These are phyloP conservation scores for Cryphonectria japonica DNA, from an alignment of 2,329 filamentous ascomycete genomes.

Conservation along the genomic window DNA sequence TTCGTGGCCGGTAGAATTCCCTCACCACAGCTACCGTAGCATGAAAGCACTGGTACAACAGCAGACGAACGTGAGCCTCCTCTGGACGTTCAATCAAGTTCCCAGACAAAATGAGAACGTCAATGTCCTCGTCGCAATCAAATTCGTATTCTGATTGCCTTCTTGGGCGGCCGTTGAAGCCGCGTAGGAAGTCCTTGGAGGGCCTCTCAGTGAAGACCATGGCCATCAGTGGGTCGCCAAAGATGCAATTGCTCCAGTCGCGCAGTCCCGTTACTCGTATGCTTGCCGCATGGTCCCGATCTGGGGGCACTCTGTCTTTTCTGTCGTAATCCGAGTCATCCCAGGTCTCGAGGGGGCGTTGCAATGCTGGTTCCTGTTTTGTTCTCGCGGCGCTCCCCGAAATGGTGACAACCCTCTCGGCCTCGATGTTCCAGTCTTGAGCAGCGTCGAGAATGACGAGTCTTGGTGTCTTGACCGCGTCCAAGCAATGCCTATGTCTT, in stretches of 20 bases:
- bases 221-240: constrained; percentile 62
- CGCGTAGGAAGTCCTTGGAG: constrained; percentile 50
- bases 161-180: constrained; percentile 43
- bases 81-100: constrained; percentile 47
- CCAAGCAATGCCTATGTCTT: constrained; percentile 53
- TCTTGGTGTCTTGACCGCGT: constrained; percentile 54
- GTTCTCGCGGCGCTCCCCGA: not conserved
- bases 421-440: constrained; percentile 54
- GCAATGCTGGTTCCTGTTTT: constrained; percentile 1
- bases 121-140: constrained; percentile 24
- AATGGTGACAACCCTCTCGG: constrained; percentile 34
- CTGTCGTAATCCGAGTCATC: constrained; percentile 19
- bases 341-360: constrained; percentile 18
- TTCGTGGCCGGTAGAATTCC: constrained; percentile 58
- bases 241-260: constrained; percentile 62
- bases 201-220: constrained; percentile 51
- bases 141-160: constrained; percentile 24
- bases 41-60: constrained; percentile 64
- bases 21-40: constrained; percentile 55
- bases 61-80: constrained; percentile 50
- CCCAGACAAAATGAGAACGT: constrained; percentile 17
- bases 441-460: constrained; percentile 59
- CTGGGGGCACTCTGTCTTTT: constrained; percentile 13
- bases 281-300: constrained; percentile 6
- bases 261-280: constrained; percentile 54